phyloP scores from a whole-genome alignment of 2,329 filamentous ascomycete species.

The Pseudopyrenochaeta lycopersici region DNA sequence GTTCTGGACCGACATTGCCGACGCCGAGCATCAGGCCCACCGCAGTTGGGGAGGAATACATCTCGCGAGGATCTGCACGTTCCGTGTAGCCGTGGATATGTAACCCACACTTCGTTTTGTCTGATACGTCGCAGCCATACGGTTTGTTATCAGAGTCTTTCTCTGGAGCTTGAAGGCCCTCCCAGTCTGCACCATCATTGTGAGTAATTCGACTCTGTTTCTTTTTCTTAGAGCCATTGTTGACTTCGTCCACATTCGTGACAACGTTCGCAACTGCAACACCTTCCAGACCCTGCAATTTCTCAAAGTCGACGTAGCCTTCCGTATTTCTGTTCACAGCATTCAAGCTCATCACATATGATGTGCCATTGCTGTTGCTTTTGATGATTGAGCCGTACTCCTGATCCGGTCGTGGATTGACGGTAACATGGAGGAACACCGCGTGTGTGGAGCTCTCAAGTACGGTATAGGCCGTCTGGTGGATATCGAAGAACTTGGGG shows the following conservation, averaged over 20 bases:
- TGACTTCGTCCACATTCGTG: slow-evolving; percentile 72
- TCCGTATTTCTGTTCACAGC: slow-evolving; percentile 80
- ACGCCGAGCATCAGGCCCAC: slow-evolving; percentile 90
- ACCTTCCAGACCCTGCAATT: slow-evolving; percentile 90
- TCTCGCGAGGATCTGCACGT: slow-evolving; percentile 79
- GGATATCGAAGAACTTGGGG: slow-evolving; percentile 78
- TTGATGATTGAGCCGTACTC: slow-evolving; percentile 91
- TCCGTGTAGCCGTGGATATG: slow-evolving; percentile 98
- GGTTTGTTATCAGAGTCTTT: slow-evolving; percentile 75
- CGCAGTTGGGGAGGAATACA: slow-evolving; percentile 86
- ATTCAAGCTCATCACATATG: slow-evolving; percentile 83
- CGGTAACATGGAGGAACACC: slow-evolving; percentile 91
- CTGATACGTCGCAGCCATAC: slow-evolving; percentile 72
- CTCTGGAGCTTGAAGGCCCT: slow-evolving; percentile 74
- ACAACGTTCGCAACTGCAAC: slow-evolving; percentile 89
- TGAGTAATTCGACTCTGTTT: slow-evolving; percentile 93
- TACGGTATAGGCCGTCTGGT: slow-evolving; percentile 88
- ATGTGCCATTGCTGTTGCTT: slow-evolving; percentile 98
- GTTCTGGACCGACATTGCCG: slow-evolving; percentile 84
- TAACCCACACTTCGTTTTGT: slow-evolving; percentile 75
- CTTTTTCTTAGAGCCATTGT: slow-evolving; percentile 74
- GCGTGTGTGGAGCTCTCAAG: slow-evolving; percentile 95
- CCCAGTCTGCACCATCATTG: slow-evolving; percentile 93
- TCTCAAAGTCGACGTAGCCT: slow-evolving; percentile 94
- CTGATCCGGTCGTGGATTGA: slow-evolving; percentile 69